Evolutionary conservation across 2,329 filamentous ascomycete species (phyloP).

Genomic region (Neofusicoccum sp.): DNA sequence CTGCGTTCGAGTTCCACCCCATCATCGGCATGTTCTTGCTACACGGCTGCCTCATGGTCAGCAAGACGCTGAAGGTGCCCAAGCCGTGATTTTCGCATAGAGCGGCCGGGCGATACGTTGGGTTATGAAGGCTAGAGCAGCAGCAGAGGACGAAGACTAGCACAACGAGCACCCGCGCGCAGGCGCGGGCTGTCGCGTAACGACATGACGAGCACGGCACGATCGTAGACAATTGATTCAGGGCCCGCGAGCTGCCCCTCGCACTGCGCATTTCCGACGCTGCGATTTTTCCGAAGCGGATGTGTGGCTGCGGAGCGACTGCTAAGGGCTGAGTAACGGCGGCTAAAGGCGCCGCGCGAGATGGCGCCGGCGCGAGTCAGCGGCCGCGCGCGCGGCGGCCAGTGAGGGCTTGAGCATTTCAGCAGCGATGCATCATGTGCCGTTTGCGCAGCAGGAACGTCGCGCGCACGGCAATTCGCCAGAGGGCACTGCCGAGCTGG

Average conservation of each 20-base stretch:
- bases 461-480: conserved; percentile 1
- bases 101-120: background rate
- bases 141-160: background rate
- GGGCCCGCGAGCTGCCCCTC: background rate
- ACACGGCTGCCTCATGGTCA: conserved; percentile 94
- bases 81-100: conserved; percentile 61
- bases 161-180: background rate
- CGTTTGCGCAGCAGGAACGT: background rate
- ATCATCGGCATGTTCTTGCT: conserved; percentile 76
- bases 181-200: conserved; percentile 3
- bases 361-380: conserved; percentile 3
- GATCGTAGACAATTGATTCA: conserved; percentile 18
- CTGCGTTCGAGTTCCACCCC: conserved; percentile 80
- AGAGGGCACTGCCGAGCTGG: conserved; percentile 1
- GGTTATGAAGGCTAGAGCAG: conserved; percentile 5
- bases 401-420: conserved; percentile 10
- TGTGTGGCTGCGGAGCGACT: background rate
- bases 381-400: background rate
- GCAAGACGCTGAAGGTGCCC: conserved; percentile 90
- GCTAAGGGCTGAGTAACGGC: conserved; percentile 4
- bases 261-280: background rate
- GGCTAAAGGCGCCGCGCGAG: conserved; percentile 8
- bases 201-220: conserved; percentile 20
- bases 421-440: conserved; percentile 12
- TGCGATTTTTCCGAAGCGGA: background rate